Base-by-base conservation (phyloP, 106 monocot genomes). In the Acorus gramineus region DNA sequence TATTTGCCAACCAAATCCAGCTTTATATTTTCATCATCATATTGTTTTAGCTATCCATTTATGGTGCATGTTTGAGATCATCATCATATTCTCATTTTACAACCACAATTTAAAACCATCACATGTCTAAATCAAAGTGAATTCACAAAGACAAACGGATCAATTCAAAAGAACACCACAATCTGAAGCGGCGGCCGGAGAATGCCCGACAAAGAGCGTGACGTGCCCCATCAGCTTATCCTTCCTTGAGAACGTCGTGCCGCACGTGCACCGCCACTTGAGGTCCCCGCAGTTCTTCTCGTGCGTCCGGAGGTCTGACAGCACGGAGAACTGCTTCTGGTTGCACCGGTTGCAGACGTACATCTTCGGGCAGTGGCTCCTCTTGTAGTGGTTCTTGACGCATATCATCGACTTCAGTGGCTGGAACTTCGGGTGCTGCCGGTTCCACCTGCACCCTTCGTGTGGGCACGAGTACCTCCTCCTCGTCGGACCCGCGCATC, bases 141-240 rank as follows among this genome's bases (percentile, higher is more conserved):
- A 28, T 28, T 28, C 28, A 28, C 28, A 28, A 28, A 28, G 28
- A 28, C 28, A 28, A 28, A 28, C 28, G 28, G 28, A 28, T 28
- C 28, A 28, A 28, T 28, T 28, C 28, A 28, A 28, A 28, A 28
- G 28, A 28, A 28, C 28, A 28, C 28, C 28, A 28, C 28, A 28
- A 28, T 28, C 28, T 28, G 28, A 28, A 1, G 28, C 28, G 28
- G 28, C 49, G 2, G 72, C 84, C 0, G 89, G 89, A 7, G 50
- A 49, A 53, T 89, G 89, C 11, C 89, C 89, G 8, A 77, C 77
- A 53, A 89, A 82, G 7, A 85, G 66, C 1, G 74, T 60, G 6
- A 89, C 53, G 57, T 89, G 89, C 2, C 89, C 89, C 49, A 89
- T 79, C 11, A 89, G 77, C 82, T 89, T 89, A 48, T 89, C 89